A percentile compares a stretch with the other conserved stretches of the same genome.
Evolutionary conservation across 768 basidiomycete species (phyloP).

Genomic region (Lentinula boryana): DNA sequence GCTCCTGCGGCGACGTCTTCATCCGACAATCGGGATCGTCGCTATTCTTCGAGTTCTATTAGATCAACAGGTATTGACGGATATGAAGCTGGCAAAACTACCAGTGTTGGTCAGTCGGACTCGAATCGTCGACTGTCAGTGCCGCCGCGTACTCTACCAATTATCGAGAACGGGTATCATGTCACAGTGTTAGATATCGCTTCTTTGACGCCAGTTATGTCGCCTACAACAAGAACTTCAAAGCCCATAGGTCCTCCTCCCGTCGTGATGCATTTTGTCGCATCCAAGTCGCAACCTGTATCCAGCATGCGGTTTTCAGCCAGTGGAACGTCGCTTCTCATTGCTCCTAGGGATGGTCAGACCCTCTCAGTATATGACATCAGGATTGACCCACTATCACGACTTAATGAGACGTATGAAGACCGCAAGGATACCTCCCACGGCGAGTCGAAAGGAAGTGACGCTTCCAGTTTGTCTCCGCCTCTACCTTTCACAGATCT

Average conservation of each 20-base stretch:
- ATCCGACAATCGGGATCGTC: slow-evolving; percentile 14
- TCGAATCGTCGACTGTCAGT: slow-evolving; percentile 6
- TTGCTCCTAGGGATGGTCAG: slow-evolving; percentile 52
- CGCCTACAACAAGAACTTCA: not conserved
- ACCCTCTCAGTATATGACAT: slow-evolving; percentile 42
- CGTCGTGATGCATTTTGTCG: slow-evolving; percentile 42
- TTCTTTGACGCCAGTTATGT: slow-evolving; percentile 10
- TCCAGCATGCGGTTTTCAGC: slow-evolving; percentile 41
- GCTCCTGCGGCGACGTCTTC: slow-evolving; percentile 41
- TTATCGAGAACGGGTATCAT: slow-evolving; percentile 30
- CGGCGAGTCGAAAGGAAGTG: not conserved
- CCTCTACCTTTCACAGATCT: slow-evolving; percentile 5
- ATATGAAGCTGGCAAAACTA: slow-evolving; percentile 9
- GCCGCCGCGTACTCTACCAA: slow-evolving; percentile 17
- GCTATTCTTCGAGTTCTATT: not conserved
- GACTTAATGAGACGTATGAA: not conserved
- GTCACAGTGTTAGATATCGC: slow-evolving; percentile 54
- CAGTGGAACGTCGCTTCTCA: slow-evolving; percentile 48
- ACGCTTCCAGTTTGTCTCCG: slow-evolving; percentile 1
- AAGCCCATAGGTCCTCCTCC: slow-evolving; percentile 11
- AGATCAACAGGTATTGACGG: not conserved
- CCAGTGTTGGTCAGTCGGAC: not conserved
- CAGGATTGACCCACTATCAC: slow-evolving; percentile 15
- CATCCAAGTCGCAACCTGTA: slow-evolving; percentile 41
- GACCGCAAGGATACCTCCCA: not conserved